Percentiles rank a stretch among this genome's conserved stretches.
phyloP scores from a whole-genome alignment of 352 stramenopile genomes.

The Phytophthora lateralis region DNA sequence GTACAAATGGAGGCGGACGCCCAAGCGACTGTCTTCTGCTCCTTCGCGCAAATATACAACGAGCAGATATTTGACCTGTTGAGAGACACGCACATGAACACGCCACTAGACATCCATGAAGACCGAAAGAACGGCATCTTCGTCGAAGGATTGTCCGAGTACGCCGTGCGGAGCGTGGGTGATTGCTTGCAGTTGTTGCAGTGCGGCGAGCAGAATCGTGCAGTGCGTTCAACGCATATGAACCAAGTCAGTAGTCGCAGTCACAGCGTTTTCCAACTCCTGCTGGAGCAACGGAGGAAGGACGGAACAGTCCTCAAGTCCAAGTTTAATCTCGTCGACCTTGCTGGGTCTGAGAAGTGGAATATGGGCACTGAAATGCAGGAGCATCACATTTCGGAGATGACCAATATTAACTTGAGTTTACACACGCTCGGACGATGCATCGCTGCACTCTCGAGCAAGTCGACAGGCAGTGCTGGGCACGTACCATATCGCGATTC shows the following conservation, averaged over 20 bases:
- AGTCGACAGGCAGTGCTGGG: slow-evolving; percentile 24
- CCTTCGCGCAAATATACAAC: slow-evolving; percentile 93
- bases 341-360: slow-evolving; percentile 95
- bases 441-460: slow-evolving; percentile 80
- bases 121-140: slow-evolving; percentile 89
- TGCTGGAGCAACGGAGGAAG: slow-evolving; percentile 76
- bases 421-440: slow-evolving; percentile 91
- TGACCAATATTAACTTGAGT: slow-evolving; percentile 95
- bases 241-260: slow-evolving; percentile 91
- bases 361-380: slow-evolving; percentile 84
- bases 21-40: slow-evolving; percentile 71
- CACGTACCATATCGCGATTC: slow-evolving; percentile 95
- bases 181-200: slow-evolving; percentile 89
- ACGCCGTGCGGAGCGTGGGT: slow-evolving; percentile 81
- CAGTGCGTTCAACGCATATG: slow-evolving; percentile 91
- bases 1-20: slow-evolving; percentile 61
- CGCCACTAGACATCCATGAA: slow-evolving; percentile 85
- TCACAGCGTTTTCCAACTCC: slow-evolving; percentile 90
- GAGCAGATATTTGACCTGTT: slow-evolving; percentile 92
- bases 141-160: slow-evolving; percentile 92
- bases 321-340: slow-evolving; percentile 96
- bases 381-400: slow-evolving; percentile 89
- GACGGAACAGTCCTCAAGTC: slow-evolving; percentile 83
- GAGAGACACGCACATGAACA: slow-evolving; percentile 77
- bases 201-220: slow-evolving; percentile 84